A percentile compares a stretch with the other conserved stretches of the same genome.
Evolutionary conservation across 495 filamentous ascomycete species (phyloP).

Genomic region (Cercophora samala): DNA sequence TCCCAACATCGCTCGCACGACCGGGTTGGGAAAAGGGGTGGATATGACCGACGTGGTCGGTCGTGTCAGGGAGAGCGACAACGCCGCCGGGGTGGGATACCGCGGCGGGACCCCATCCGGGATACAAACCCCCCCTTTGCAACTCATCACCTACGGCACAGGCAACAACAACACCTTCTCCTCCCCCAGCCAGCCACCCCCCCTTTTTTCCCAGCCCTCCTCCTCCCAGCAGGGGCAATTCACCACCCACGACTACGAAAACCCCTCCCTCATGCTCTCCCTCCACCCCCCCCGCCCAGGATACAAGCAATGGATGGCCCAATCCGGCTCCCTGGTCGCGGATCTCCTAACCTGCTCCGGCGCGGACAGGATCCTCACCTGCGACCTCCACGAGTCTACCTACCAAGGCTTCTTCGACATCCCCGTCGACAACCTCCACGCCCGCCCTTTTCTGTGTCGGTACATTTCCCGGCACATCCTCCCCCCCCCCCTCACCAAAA

Average conservation of each 20-base stretch:
- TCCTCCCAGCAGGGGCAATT: constrained; percentile 29
- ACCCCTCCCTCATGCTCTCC: constrained; percentile 46
- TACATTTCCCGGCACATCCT: constrained; percentile 89
- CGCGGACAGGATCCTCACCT: constrained; percentile 92
- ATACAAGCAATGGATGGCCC: constrained; percentile 97
- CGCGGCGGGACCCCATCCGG: too few species aligned
- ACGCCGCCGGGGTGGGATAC: neutral
- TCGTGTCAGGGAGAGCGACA: neutral
- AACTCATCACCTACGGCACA: too few species aligned
- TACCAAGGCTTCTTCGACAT: constrained; percentile 96
- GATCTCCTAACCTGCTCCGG: constrained; percentile 93
- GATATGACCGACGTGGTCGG: constrained; percentile 66
- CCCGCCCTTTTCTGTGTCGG: constrained; percentile 76
- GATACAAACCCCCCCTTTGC: neutral
- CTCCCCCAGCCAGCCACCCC: too few species aligned
- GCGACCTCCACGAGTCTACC: constrained; percentile 80
- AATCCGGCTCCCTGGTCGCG: constrained; percentile 90
- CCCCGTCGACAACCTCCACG: constrained; percentile 94
- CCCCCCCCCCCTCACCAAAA: constrained; percentile 45
- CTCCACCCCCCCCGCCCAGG: constrained; percentile 74
- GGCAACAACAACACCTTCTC: neutral
- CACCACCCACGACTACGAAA: constrained; percentile 58
- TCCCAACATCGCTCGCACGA: constrained; percentile 60
- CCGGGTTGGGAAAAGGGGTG: constrained; percentile 57
- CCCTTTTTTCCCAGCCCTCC: too few species aligned